phyloP scores from a whole-genome alignment of 164 flowering plant species.

The Hamamelis virginiana region DNA sequence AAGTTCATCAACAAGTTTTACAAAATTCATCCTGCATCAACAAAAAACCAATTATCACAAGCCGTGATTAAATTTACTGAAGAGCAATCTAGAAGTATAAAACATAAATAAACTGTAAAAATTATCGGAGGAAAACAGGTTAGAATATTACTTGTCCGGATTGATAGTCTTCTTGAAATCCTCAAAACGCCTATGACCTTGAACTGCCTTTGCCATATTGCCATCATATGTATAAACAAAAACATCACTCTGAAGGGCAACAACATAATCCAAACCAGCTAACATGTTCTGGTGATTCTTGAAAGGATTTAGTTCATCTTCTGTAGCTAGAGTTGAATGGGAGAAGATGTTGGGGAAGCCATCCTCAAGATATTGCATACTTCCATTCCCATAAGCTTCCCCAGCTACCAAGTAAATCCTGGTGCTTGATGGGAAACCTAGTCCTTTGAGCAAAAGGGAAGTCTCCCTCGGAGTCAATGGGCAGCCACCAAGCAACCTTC shows the following conservation, averaged over 20 bases:
- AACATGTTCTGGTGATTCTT: conserved; percentile 90
- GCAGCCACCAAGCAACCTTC: conserved; percentile 87
- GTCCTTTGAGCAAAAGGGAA: conserved; percentile 73
- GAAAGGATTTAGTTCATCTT: conserved; percentile 83
- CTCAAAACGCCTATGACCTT: conserved; percentile 97
- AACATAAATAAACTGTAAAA: not conserved
- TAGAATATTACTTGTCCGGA: conserved; percentile 69
- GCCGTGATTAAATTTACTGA: not conserved
- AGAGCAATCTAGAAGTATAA: not conserved
- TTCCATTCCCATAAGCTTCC: conserved; percentile 89
- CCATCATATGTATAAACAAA: conserved; percentile 96
- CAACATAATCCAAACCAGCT: conserved; percentile 91
- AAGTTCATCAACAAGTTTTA: conserved; percentile 73
- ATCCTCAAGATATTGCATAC: conserved; percentile 67
- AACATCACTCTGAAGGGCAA: conserved; percentile 89
- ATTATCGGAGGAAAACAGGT: not conserved
- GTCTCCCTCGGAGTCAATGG: conserved; percentile 97
- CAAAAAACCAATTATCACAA: conserved; percentile 1
- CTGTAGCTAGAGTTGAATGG: conserved; percentile 73
- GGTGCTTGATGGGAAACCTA: conserved; percentile 75
- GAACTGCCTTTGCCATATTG: conserved; percentile 99
- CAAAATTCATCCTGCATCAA: conserved; percentile 78
- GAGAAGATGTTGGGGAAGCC: conserved; percentile 84
- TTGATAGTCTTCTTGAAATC: conserved; percentile 81
- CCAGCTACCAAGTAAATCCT: conserved; percentile 94